Conservation (phyloP, 139 green algal genomes). For the Desmodesmus armatus region DNA sequence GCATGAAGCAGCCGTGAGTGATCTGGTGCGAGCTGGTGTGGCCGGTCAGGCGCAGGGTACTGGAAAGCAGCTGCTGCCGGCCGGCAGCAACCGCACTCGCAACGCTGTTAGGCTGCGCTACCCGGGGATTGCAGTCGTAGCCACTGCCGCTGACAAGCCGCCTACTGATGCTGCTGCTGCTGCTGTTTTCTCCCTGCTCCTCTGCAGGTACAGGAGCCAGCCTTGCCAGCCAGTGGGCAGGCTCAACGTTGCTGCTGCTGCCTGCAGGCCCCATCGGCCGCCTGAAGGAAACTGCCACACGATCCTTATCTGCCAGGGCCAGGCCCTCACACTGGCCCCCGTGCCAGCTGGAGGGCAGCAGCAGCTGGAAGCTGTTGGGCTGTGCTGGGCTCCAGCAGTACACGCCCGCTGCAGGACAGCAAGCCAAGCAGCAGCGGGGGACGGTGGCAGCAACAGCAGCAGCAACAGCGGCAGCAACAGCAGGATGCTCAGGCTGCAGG, state of each 20-base stretch:
- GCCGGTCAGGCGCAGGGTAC: background rate
- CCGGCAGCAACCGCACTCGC: background rate
- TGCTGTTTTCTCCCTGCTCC: background rate
- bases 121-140: background rate
- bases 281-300: slow-evolving; percentile 27
- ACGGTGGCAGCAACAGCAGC: background rate
- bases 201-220: background rate
- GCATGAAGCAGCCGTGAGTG: slow-evolving; percentile 27
- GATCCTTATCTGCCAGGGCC: background rate
- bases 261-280: background rate
- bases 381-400: slow-evolving; percentile 12
- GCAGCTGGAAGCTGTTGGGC: background rate
- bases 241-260: background rate
- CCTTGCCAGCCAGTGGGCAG: background rate
- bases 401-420: slow-evolving; percentile 27
- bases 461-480: background rate
- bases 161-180: slow-evolving; percentile 37
- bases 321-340: slow-evolving; percentile 33
- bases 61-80: slow-evolving; percentile 16
- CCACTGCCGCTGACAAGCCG: background rate
- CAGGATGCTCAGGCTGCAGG: too few species aligned
- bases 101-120: background rate
- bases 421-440: background rate
- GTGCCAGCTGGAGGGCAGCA: slow-evolving; percentile 33
- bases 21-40: background rate